phyloP scores from a whole-genome alignment of 768 basidiomycete species.

The Mycena albidolilacea region DNA sequence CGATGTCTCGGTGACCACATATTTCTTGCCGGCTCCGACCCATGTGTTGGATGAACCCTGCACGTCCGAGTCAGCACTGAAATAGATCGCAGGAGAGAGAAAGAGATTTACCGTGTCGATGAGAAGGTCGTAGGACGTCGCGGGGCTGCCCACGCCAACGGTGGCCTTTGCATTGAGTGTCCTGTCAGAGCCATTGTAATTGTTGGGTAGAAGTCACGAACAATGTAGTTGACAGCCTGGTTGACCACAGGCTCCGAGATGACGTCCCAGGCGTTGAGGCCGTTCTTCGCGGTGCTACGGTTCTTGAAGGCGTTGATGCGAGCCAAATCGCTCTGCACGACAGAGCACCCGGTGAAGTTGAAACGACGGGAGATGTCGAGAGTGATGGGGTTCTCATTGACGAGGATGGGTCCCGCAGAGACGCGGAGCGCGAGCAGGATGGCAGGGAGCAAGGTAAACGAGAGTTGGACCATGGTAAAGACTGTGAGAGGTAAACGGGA shows the following conservation, averaged over 20 bases:
- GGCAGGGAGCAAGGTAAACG: constrained; percentile 25
- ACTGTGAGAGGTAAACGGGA: too few relatives aligned
- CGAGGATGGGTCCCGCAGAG: too few relatives aligned
- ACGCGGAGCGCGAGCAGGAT: too few relatives aligned
- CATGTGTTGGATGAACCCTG: constrained; percentile 68
- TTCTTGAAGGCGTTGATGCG: constrained; percentile 62
- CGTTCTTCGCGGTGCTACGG: constrained; percentile 53
- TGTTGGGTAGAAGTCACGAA: constrained; percentile 27
- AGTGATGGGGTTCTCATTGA: too few relatives aligned
- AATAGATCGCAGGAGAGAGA: too few relatives aligned
- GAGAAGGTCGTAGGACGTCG: constrained; percentile 55
- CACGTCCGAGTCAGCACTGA: too few relatives aligned
- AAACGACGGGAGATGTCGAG: too few relatives aligned
- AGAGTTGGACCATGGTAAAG: constrained; percentile 30
- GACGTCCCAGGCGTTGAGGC: constrained; percentile 50
- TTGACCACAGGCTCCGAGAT: constrained; percentile 57
- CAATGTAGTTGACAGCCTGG: constrained; percentile 45
- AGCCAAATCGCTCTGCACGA: constrained; percentile 45
- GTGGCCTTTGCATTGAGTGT: constrained; percentile 44
- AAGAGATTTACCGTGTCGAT: constrained; percentile 67
- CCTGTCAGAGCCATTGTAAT: background rate
- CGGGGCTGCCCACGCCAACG: constrained; percentile 69
- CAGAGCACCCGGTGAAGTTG: too few relatives aligned
- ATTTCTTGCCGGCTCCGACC: constrained; percentile 57
- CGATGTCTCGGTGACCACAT: constrained; percentile 31